Conservation (phyloP, 2,329 filamentous ascomycete genomes). For the Botrytis deweyae region DNA sequence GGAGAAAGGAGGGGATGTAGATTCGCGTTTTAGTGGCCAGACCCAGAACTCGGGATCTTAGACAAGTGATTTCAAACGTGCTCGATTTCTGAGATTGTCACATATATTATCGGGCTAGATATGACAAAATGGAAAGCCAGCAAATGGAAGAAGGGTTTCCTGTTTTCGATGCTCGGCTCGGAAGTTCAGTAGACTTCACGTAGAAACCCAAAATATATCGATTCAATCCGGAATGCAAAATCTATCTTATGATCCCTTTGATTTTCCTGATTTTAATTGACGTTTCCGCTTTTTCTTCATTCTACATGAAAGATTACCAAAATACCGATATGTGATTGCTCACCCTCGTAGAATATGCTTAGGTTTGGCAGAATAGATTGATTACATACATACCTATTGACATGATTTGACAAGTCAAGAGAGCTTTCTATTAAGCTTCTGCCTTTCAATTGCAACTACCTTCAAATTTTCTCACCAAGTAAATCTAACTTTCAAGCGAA, state of each 20-base stretch:
- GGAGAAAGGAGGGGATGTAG: no score
- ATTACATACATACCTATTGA: no score
- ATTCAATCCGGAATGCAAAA: neutral
- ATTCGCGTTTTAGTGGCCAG: neutral
- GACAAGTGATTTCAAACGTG: neutral
- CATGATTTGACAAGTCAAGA: neutral
- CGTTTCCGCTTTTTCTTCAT: accelerated
- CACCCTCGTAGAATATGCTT: neutral
- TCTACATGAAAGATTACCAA: no score
- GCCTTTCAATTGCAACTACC: no score
- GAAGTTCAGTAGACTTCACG: neutral
- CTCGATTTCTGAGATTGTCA: accelerated
- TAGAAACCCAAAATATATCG: neutral
- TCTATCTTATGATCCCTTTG: accelerated
- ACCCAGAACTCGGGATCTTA: neutral
- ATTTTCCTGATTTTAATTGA: no score
- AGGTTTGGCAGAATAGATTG: accelerated
- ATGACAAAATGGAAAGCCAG: neutral
- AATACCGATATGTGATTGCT: neutral
- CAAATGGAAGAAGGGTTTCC: neutral
- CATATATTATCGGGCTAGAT: neutral
- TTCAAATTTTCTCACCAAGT: no score
- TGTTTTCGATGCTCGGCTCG: neutral
- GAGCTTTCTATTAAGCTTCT: neutral
- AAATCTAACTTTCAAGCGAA: no score